Conservation (phyloP, 352 stramenopile genomes). For the Halophytophthora polymorphica region DNA sequence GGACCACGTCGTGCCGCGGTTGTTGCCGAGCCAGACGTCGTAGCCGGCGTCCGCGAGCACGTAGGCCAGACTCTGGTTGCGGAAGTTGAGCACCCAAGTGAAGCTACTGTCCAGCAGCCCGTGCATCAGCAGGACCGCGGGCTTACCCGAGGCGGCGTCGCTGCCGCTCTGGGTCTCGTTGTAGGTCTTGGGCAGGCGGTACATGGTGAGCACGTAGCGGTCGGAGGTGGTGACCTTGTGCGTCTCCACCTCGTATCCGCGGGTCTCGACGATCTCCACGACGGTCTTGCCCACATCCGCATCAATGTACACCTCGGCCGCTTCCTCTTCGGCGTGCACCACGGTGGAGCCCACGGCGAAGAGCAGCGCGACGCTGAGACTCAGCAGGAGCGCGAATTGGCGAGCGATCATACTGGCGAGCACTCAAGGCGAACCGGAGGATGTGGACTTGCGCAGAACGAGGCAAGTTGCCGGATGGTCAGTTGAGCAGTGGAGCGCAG, state of each 20-base stretch:
- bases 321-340: conserved; percentile 12
- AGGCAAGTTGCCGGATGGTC: conserved; percentile 18
- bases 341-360: not conserved
- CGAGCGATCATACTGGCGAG: conserved; percentile 8
- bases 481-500: not conserved
- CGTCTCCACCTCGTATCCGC: conserved; percentile 43
- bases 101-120: conserved; percentile 52
- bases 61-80: conserved; percentile 47
- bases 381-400: conserved; percentile 14
- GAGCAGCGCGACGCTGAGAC: conserved; percentile 4
- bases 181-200: conserved; percentile 45
- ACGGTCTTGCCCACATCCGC: conserved; percentile 33
- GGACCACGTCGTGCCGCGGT: conserved; percentile 52
- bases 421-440: not conserved
- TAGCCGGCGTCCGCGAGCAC: too few relatives aligned
- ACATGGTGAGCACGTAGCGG: conserved; percentile 57
- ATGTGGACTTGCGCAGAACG: conserved; percentile 8
- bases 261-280: conserved; percentile 30
- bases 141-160: conserved; percentile 27
- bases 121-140: conserved; percentile 45
- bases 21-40: too few relatives aligned
- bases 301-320: conserved; percentile 22
- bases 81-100: conserved; percentile 48
- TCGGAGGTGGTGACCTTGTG: conserved; percentile 48
- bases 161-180: conserved; percentile 25